Percentiles rank a stretch among this genome's conserved stretches.
These are phyloP conservation scores for Acacia acuminata DNA, from an alignment of 306 rosid species.

Conservation along the genomic window DNA sequence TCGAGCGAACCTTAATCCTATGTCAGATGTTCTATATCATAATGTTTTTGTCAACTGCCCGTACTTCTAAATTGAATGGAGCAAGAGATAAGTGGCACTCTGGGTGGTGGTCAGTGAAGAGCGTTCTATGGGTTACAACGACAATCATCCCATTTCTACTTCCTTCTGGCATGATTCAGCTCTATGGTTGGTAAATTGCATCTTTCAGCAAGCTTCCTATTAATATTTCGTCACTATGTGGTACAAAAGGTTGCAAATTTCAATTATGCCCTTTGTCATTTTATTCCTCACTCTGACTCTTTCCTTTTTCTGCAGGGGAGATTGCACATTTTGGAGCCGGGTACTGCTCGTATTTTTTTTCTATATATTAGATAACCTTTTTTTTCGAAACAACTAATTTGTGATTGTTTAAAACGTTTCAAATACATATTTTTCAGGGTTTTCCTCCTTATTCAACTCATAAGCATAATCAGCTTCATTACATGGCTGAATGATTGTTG, in stretches of 20 bases:
- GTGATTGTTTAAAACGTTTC: slow-evolving; percentile 20
- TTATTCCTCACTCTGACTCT: background rate
- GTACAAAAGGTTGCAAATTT: no score
- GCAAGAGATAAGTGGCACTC: slow-evolving; percentile 85
- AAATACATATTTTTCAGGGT: slow-evolving; percentile 63
- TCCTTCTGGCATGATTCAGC: slow-evolving; percentile 67
- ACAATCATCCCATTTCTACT: slow-evolving; percentile 78
- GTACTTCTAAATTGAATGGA: slow-evolving; percentile 68
- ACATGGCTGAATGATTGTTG: slow-evolving; percentile 81
- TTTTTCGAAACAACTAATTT: background rate
- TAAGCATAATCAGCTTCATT: slow-evolving; percentile 88
- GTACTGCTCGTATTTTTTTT: slow-evolving; percentile 42
- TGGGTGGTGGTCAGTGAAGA: slow-evolving; percentile 95
- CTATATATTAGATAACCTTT: background rate
- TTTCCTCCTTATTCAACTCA: slow-evolving; percentile 88
- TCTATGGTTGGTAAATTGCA: slow-evolving; percentile 71
- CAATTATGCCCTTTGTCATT: no score
- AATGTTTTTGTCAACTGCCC: slow-evolving; percentile 79
- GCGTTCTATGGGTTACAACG: slow-evolving; percentile 53
- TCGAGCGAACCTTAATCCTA: slow-evolving; percentile 59
- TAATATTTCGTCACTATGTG: background rate
- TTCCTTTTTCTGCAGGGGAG: slow-evolving; percentile 53
- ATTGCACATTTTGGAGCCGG: slow-evolving; percentile 97
- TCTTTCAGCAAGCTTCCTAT: slow-evolving; percentile 16
- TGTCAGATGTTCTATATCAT: slow-evolving; percentile 73